Evolutionary conservation across 768 basidiomycete genomes (phyloP).

Genomic region (Tricholoma matsutake): DNA sequence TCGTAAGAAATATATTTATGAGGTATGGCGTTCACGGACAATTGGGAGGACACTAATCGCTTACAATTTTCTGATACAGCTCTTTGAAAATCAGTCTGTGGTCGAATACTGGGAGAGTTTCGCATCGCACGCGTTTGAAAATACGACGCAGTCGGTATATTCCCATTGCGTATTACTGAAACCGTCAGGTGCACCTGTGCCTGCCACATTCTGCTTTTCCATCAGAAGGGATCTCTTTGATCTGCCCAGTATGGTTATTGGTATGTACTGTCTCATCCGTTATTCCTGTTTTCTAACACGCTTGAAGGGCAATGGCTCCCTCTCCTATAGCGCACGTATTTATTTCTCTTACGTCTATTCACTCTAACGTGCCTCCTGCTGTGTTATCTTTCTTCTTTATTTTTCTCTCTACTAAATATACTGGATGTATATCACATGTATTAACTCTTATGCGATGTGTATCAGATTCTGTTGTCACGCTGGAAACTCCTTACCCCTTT

Average conservation of each 20-base stretch:
- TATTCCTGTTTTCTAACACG: conserved; percentile 6
- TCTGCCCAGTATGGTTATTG: conserved; percentile 85
- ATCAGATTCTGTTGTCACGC: neutral
- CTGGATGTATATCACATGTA: conserved; percentile 8
- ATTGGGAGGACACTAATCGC: neutral
- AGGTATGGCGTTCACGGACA: conserved; percentile 36
- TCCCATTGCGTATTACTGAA: conserved; percentile 89
- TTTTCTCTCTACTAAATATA: neutral
- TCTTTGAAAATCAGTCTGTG: conserved; percentile 93
- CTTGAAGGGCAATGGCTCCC: conserved; percentile 82
- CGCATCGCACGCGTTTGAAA: conserved; percentile 95
- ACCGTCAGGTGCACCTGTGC: conserved; percentile 78
- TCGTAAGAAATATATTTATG: conserved; percentile 62
- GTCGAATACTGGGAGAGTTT: conserved; percentile 98
- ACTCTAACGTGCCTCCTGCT: neutral
- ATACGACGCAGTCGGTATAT: conserved; percentile 93
- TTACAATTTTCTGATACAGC: conserved; percentile 35
- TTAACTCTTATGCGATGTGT: neutral
- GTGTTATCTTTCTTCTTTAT: conserved; percentile 5
- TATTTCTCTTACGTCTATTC: conserved; percentile 1
- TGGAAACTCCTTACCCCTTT: neutral
- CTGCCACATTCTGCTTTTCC: conserved; percentile 94
- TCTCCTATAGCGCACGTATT: conserved; percentile 47
- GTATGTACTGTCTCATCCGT: conserved; percentile 35
- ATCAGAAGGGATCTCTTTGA: conserved; percentile 92